phyloP scores from a whole-genome alignment of 768 basidiomycete genomes.

The Dentipellis fragilis region DNA sequence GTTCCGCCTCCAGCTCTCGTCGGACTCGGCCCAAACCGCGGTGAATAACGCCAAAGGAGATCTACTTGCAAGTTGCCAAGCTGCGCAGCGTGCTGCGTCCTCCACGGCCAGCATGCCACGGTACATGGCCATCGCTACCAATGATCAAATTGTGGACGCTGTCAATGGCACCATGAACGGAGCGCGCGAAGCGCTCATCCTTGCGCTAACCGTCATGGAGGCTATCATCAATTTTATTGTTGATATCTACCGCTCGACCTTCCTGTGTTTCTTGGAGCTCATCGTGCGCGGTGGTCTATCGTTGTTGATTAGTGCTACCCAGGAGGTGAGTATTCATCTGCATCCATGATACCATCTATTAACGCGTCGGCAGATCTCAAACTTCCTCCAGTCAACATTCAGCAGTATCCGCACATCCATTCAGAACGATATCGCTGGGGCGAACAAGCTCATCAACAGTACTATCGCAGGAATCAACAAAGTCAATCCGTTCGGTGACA shows the following conservation, averaged over 20 bases:
- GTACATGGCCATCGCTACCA: conserved; percentile 80
- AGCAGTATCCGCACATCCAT: conserved; percentile 56
- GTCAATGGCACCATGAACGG: conserved; percentile 73
- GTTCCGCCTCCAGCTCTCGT: conserved; percentile 70
- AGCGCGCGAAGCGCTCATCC: conserved; percentile 61
- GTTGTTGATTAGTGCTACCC: conserved; percentile 71
- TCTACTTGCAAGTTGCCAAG: conserved; percentile 75
- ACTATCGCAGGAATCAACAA: conserved; percentile 66
- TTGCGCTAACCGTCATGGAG: conserved; percentile 78
- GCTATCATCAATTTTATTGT: conserved; percentile 86
- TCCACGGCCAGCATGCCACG: conserved; percentile 79
- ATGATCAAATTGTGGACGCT: conserved; percentile 66
- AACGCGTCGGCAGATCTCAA: conserved; percentile 45
- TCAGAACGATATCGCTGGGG: conserved; percentile 54
- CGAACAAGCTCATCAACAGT: conserved; percentile 57
- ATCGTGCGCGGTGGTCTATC: conserved; percentile 74
- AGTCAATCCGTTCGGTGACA: conserved; percentile 61
- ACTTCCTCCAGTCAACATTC: conserved; percentile 52
- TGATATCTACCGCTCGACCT: conserved; percentile 85
- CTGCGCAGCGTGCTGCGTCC: conserved; percentile 76
- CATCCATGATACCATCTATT: not conserved
- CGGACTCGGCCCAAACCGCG: conserved; percentile 55
- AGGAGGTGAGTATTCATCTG: conserved; percentile 50
- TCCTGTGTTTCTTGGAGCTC: conserved; percentile 89
- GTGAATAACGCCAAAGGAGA: conserved; percentile 62